Evolutionary conservation across 495 filamentous ascomycete species (phyloP).

Genomic region (Penicillium bialowiezense): DNA sequence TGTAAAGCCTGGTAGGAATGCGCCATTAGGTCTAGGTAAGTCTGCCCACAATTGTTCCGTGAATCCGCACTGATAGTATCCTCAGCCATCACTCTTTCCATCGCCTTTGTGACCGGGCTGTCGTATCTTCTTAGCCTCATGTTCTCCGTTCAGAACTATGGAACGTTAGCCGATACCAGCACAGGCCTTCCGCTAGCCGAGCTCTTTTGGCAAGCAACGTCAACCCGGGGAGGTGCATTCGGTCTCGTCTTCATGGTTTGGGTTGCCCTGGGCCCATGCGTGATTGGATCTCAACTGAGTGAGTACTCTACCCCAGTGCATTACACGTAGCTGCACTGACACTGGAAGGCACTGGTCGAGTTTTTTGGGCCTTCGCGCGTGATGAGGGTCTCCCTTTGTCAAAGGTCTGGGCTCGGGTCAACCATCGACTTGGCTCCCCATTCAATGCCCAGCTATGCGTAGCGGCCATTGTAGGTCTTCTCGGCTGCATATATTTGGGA

Average conservation of each 20-base stretch:
- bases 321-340: conserved; percentile 2
- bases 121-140: conserved; percentile 44
- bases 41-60: background rate
- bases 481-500: conserved; percentile 70
- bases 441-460: conserved; percentile 62
- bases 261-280: conserved; percentile 40
- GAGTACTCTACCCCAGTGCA: background rate
- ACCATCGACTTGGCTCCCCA: conserved; percentile 29
- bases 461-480: conserved; percentile 54
- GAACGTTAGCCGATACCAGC: conserved; percentile 29
- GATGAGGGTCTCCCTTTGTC: conserved; percentile 52
- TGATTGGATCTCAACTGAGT: conserved; percentile 54
- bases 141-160: conserved; percentile 45
- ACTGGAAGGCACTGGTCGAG: conserved; percentile 55
- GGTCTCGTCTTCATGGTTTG: conserved; percentile 60
- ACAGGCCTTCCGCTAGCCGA: conserved; percentile 66
- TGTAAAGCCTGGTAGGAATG: conserved; percentile 27
- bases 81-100: conserved; percentile 35
- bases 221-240: conserved; percentile 53
- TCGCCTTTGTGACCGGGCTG: conserved; percentile 45
- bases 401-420: conserved; percentile 27
- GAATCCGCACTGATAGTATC: background rate
- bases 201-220: conserved; percentile 73
- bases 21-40: conserved; percentile 30
- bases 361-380: conserved; percentile 71